Evolutionary conservation across 1,284 basidiomycete species (phyloP), one percentile per base, ranked within the genome.

Genomic region (Apiotrichum domesticum): DNA sequence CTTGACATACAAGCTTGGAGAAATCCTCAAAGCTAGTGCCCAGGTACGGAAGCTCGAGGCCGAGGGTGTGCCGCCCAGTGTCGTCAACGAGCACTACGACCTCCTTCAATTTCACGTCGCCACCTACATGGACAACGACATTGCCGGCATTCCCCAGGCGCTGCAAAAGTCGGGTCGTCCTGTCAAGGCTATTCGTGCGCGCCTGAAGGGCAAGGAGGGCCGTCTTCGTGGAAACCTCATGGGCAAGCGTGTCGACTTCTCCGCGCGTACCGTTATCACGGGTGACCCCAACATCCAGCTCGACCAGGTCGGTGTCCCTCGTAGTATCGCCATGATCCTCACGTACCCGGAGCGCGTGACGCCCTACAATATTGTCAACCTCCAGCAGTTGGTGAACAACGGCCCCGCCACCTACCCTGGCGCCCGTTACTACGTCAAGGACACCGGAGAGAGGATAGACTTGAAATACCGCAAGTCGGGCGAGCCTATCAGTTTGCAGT

Each of bases 121-220:
- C 6, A 98, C 96, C 0, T 98, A 98, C 74, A 98, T 99, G 95
- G 96, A 99, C 75, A 99, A 98, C 74, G 94, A 98, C 74, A 95
- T 98, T 63, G 93, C 96, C 35, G 96, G 96, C 56, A 92, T 98
- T 44, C 96, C 96, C 0, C 94, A 98, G 73, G 93, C 95, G 1
- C 79, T 97, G 69, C 96, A 98, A 73, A 98, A 98, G 77, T 96
- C 92, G 35, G 96, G 96, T 39, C 85, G 96, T 61, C 95, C 96
- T 7, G 89, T 99, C 65, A 99, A 99, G 79, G 95, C 96, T 42
- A 97, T 99, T 70, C 90, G 96, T 63, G 93, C 95, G 4, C 88
- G 96, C 63, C 82, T 99, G 57, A 98, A 98, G 83, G 96, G 96
- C 58, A 98, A 99, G 76, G 96, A 99, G 76, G 96, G 96, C 46